Base-by-base conservation (phyloP, 352 stramenopile species). In the Globisporangium spinosum region DNA sequence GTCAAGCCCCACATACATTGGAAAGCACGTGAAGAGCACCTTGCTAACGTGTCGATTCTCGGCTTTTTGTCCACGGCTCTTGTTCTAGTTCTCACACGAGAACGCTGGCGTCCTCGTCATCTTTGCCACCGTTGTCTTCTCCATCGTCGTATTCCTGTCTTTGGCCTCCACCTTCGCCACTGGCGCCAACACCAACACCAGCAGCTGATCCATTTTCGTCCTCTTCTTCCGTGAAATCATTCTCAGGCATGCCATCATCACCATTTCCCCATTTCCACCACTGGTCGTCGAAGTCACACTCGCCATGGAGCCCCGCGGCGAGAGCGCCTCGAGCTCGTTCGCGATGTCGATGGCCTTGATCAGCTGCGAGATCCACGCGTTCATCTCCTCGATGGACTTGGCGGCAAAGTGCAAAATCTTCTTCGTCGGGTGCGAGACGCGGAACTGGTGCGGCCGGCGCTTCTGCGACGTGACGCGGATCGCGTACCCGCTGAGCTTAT, bases 401-500 rank as follows among this genome's bases (percentile, higher is more conserved):
- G 80, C 83, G 0, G 81, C 79, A 53, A 91, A 83, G 27, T 88
- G 81, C 29, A 91, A 61, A 12, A 71, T 67, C 60, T 88, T 89
- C 74, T 89, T 89, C 43, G 67, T 83, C 45, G 69, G 73, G 65
- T 91, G 81, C 40, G 76, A 68, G 47, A 86, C 70, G 13, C 72
- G 76, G 70, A 90, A 89, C 66, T 91, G 83, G 64, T 90, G 83
- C 38, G 83, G 80, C 0, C 81, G 78, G 29, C 83, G 81, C 68
- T 85, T 85, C 66, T 89, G 81, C 65, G 77, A 85, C 23, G 80
- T 81, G 67, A 91, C 79, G 53, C 83, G 83, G 27, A 91, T 74
- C 34, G 75, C 74, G 71, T 91, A 92, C 9, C 82, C 80, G 51
- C 77, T 85, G 58, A 90, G 79, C 67, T 90, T 92, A 70, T 79